A percentile compares a stretch with the other conserved stretches of the same genome.
Evolutionary conservation across 768 basidiomycete genomes (phyloP).

Genomic region (Termitomyces sp.): DNA sequence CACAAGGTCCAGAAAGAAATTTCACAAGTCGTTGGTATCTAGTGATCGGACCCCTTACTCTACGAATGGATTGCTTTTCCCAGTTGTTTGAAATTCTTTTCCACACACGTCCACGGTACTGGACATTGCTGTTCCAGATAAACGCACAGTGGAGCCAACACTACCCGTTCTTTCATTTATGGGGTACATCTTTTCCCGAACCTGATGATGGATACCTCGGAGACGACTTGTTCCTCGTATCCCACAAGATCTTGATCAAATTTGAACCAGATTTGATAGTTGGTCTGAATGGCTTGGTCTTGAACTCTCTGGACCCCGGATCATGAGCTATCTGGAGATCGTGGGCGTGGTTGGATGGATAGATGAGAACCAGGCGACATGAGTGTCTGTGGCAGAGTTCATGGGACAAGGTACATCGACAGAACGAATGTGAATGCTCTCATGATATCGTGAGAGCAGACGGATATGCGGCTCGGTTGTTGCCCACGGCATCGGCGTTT

Average conservation of each 20-base stretch:
- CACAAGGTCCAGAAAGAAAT: too few species aligned
- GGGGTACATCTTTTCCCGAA: not conserved
- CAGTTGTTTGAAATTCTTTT: not conserved
- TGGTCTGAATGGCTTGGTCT: slow-evolving; percentile 2
- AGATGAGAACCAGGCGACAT: not conserved
- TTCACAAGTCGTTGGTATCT: too few species aligned
- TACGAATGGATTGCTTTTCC: not conserved
- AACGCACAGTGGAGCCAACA: not conserved
- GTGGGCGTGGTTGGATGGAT: not conserved
- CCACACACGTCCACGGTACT: not conserved
- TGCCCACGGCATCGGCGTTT: too few species aligned
- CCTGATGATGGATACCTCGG: not conserved
- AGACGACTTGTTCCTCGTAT: slow-evolving; percentile 2
- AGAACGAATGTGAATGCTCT: not conserved
- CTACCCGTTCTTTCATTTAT: not conserved
- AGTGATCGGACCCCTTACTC: too few species aligned
- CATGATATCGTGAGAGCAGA: not conserved
- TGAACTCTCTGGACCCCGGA: not conserved
- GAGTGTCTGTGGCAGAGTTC: not conserved
- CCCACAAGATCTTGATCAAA: slow-evolving; percentile 1
- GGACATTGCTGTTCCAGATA: not conserved
- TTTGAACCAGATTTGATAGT: too few species aligned
- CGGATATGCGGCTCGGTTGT: too few species aligned
- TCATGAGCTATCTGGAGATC: not conserved
- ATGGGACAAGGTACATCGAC: not conserved